Evolutionary conservation across 495 filamentous ascomycete genomes (phyloP).

Genomic region (Neurospora discreta): DNA sequence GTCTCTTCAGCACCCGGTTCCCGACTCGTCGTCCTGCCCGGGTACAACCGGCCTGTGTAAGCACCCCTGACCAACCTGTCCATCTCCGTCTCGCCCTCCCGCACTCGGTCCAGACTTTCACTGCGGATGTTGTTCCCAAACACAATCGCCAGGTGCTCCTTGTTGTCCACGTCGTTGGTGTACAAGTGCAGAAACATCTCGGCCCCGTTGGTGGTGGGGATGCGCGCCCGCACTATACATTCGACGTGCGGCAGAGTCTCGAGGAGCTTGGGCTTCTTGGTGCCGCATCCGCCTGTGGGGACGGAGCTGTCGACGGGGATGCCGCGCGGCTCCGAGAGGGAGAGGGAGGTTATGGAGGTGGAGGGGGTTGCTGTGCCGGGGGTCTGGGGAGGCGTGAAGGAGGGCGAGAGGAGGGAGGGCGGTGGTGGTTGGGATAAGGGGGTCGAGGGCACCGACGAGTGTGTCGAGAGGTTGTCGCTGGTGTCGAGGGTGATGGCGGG

Average conservation of each 20-base stretch:
- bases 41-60: conserved; percentile 78
- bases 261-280: conserved; percentile 55
- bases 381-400: conserved; percentile 73
- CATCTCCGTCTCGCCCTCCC: conserved; percentile 86
- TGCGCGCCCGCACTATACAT: conserved; percentile 74
- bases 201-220: conserved; percentile 75
- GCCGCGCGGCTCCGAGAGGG: conserved; percentile 29
- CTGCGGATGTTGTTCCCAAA: conserved; percentile 81
- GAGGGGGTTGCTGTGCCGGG: conserved; percentile 50
- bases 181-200: conserved; percentile 98
- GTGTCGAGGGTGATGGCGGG: neutral
- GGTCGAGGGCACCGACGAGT: conserved; percentile 5
- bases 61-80: conserved; percentile 93
- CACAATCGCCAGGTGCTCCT: conserved; percentile 97
- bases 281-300: conserved; percentile 37
- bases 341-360: neutral
- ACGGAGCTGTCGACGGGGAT: conserved; percentile 45
- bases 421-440: conserved; percentile 22
- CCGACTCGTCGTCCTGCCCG: conserved; percentile 66
- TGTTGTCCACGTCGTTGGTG: conserved; percentile 81
- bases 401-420: conserved; percentile 53
- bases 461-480: conserved; percentile 6
- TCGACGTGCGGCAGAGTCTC: conserved; percentile 60
- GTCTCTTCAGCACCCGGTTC: conserved; percentile 10
- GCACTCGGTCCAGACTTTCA: conserved; percentile 62